A percentile compares a stretch with the other conserved stretches of the same genome.
phyloP scores from a whole-genome alignment of 768 basidiomycete genomes.

The Neoboletus brunneissimus region DNA sequence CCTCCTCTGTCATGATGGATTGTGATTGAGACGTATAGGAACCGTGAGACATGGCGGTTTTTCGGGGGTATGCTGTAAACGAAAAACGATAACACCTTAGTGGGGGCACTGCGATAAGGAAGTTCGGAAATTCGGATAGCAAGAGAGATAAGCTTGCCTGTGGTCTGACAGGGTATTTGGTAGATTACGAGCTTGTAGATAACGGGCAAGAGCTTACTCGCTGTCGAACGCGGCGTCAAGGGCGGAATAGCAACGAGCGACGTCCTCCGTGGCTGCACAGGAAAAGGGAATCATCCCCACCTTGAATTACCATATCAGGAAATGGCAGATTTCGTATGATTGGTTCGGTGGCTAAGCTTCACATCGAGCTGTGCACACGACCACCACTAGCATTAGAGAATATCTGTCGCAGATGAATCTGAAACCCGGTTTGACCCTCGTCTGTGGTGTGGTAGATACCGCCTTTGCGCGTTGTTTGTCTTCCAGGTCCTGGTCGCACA shows the following conservation, averaged over 20 bases:
- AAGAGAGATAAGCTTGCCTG: conserved; percentile 26
- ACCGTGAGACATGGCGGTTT: conserved; percentile 61
- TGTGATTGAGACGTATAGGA: conserved; percentile 69
- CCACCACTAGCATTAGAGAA: background rate
- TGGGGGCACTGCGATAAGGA: conserved; percentile 31
- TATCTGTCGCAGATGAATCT: background rate
- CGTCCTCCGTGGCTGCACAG: conserved; percentile 6
- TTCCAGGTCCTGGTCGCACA: conserved; percentile 17
- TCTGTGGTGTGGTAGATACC: background rate
- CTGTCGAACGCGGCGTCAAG: background rate
- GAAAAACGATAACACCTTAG: conserved; percentile 30
- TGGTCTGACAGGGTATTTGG: conserved; percentile 29
- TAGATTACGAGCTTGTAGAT: background rate
- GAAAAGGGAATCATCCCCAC: conserved; percentile 6
- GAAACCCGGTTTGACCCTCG: background rate
- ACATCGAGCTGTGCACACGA: conserved; percentile 13
- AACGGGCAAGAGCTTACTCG: background rate
- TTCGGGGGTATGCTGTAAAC: conserved; percentile 35
- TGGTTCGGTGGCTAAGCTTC: conserved; percentile 32
- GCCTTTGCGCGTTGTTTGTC: conserved; percentile 8
- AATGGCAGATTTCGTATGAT: conserved; percentile 26
- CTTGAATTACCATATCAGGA: conserved; percentile 17
- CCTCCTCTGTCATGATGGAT: conserved; percentile 86
- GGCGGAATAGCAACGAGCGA: background rate
- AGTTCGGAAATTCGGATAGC: conserved; percentile 23